Evolutionary conservation across 805 yeast species (phyloP), one percentile per base, ranked within the genome.

Genomic region (Metschnikowia kofuensis): DNA sequence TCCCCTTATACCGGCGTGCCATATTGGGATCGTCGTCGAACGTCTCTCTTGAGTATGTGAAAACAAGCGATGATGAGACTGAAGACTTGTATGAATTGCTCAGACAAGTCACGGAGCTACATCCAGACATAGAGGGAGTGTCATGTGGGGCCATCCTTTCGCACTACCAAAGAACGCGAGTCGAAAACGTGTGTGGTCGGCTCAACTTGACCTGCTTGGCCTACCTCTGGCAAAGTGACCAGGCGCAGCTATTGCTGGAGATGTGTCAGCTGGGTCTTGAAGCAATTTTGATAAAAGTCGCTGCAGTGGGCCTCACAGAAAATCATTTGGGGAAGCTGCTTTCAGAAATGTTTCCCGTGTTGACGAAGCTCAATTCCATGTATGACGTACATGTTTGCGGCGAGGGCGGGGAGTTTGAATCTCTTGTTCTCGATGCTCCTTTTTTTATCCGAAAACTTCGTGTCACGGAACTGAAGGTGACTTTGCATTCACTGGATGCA

Each of bases 341-440:
- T 38, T 78, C 74, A 5, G 78, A 87, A 52, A 70, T 85, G 54
- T 78, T 77, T 47, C 86, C 89, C 1, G 76, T 70, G 0, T 65
- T 94, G 62, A 54, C 72, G 11, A 70, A 71, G 36, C 69, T 91
- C 51, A 85, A 90, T 63, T 51, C 63, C 9, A 68, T 72, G 65
- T 91, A 80, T 67, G 96, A 91, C 2, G 87, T 91, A 12, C 97
- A 92, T 64, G 83, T 94, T 0, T 94, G 99, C 70, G 99, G 99
- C 12, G 99, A 94, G 72, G 99, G 99, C 32, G 99, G 99, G 1
- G 99, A 94, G 66, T 94, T 89, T 66, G 99, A 94, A 65, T 85
- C 97, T 0, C 70, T 92, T 56, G 98, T 92, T 2, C 72, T 94
- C 29, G 97, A 94, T 65, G 89, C 95, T 1, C 96, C 96, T 0